A percentile compares a stretch with the other conserved stretches of the same genome.
These are phyloP conservation scores for Gynochthodes officinalis DNA, from an alignment of 257 asterid species.

Conservation along the genomic window DNA sequence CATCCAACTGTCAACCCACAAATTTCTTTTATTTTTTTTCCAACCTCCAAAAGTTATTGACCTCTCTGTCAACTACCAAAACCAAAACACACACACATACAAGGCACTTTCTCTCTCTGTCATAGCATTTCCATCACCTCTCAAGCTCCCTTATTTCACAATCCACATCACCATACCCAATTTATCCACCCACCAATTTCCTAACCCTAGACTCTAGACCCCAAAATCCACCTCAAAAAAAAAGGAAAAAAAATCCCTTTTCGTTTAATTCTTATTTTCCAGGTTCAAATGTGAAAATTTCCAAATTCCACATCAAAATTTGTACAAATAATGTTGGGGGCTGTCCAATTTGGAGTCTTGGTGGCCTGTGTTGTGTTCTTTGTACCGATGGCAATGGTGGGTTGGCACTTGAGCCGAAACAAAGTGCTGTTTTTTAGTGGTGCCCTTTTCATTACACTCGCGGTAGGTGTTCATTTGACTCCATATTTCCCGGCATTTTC, in stretches of 20 bases:
- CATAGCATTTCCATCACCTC: slow-evolving; percentile 21
- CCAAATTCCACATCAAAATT: not conserved
- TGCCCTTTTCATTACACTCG: slow-evolving; percentile 93
- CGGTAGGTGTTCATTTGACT: slow-evolving; percentile 86
- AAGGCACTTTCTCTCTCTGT: not conserved
- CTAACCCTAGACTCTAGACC: not conserved
- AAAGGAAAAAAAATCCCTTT: not conserved
- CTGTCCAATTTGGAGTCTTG: slow-evolving; percentile 76
- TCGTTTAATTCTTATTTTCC: not conserved
- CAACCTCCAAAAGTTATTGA: too few species aligned
- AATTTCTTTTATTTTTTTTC: too few species aligned
- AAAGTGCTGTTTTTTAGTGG: slow-evolving; percentile 94
- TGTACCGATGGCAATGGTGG: slow-evolving; percentile 97
- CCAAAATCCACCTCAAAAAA: not conserved
- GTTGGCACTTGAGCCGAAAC: slow-evolving; percentile 97
- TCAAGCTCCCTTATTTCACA: slow-evolving; percentile 17
- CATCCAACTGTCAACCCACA: too few species aligned
- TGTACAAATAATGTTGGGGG: slow-evolving; percentile 55
- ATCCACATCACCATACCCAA: slow-evolving; percentile 2
- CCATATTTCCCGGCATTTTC: slow-evolving; percentile 76
- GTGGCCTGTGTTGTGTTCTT: slow-evolving; percentile 88
- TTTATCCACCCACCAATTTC: not conserved
- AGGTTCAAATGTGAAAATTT: slow-evolving; percentile 14
- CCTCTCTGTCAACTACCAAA: slow-evolving; percentile 23
- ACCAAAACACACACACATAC: not conserved